A percentile compares a stretch with the other conserved stretches of the same genome.
Evolutionary conservation across 2,329 filamentous ascomycete species (phyloP).

Genomic region (Trichoderma hamatum): DNA sequence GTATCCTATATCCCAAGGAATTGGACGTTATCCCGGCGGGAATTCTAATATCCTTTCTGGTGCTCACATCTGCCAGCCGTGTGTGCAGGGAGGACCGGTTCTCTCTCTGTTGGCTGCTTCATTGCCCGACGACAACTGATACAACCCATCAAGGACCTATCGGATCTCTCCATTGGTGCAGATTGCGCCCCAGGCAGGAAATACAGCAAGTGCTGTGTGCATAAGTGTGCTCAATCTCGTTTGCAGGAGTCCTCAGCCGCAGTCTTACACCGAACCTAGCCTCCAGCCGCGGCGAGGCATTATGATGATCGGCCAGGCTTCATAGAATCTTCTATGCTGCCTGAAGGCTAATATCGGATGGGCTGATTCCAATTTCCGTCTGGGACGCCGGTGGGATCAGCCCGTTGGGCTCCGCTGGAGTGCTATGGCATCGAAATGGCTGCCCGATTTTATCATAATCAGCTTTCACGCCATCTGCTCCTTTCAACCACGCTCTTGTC

Average conservation of each 20-base stretch:
- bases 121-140: background rate
- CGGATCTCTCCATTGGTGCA: background rate
- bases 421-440: background rate
- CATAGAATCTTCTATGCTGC: background rate
- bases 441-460: background rate
- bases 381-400: background rate
- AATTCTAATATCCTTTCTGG: background rate
- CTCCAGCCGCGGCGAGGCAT: background rate
- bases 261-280: background rate
- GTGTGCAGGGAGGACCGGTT: background rate
- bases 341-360: background rate
- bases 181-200: background rate
- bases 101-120: background rate
- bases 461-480: background rate
- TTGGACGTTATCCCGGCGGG: background rate
- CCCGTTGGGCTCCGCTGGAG: conserved; percentile 2
- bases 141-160: background rate
- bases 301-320: background rate
- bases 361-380: background rate
- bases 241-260: background rate
- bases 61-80: background rate
- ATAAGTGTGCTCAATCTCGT: conserved; percentile 3
- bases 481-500: background rate
- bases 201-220: conserved; percentile 11
- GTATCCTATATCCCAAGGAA: background rate